phyloP scores from a whole-genome alignment of 2,329 filamentous ascomycete species.

The Calonectria montana region DNA sequence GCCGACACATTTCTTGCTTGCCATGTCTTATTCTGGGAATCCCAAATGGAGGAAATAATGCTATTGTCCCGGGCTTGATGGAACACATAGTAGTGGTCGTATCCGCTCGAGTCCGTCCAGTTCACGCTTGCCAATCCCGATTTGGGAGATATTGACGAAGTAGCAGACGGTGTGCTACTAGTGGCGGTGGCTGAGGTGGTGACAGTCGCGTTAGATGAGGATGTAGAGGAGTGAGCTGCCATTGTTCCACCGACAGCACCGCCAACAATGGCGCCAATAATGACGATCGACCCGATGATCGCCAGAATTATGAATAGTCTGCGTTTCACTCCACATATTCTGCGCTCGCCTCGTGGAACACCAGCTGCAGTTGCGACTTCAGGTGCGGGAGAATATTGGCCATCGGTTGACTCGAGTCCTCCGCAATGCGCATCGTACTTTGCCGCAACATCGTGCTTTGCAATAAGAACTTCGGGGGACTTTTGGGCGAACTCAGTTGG shows the following conservation, averaged over 20 bases:
- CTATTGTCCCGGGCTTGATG: background rate
- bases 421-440: background rate
- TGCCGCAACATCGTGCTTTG: background rate
- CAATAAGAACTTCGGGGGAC: background rate
- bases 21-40: slow-evolving; percentile 12
- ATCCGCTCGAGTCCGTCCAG: slow-evolving; percentile 13
- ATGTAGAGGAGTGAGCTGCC: background rate
- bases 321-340: slow-evolving; percentile 18
- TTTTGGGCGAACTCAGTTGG: background rate
- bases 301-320: background rate
- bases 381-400: background rate
- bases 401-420: background rate
- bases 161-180: background rate
- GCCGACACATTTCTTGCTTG: background rate
- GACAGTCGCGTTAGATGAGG: background rate
- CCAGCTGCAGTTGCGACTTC: no score
- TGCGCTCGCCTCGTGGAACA: background rate
- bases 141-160: background rate
- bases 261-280: slow-evolving; percentile 16
- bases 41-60: slow-evolving; percentile 5
- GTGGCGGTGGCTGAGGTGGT: background rate
- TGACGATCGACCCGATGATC: background rate
- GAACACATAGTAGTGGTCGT: slow-evolving; percentile 16
- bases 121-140: slow-evolving; percentile 5
- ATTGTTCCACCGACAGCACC: slow-evolving; percentile 1